Percentiles rank a stretch among this genome's conserved stretches.
These are phyloP conservation scores for Echeveria elegans DNA, from an alignment of 164 flowering plant species.

Conservation along the genomic window DNA sequence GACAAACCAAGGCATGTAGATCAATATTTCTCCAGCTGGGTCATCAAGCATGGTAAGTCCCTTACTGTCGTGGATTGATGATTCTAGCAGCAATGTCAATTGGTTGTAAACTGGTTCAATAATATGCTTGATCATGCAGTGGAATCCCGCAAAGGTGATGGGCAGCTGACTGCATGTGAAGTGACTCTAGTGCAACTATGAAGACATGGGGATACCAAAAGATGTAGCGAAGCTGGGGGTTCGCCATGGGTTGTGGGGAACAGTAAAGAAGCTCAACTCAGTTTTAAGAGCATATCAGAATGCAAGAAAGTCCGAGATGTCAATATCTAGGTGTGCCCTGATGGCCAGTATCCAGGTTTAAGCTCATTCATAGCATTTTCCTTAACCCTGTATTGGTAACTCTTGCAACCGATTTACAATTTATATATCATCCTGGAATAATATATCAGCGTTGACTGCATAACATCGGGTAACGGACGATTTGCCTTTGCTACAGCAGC, in stretches of 20 bases:
- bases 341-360: conserved; percentile 63
- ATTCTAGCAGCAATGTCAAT: not conserved
- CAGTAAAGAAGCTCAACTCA: conserved; percentile 78
- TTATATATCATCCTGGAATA: too few species aligned
- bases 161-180: conserved; percentile 79
- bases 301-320: conserved; percentile 46
- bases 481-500: too few species aligned
- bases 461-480: too few species aligned
- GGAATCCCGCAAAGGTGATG: conserved; percentile 24
- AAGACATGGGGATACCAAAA: conserved; percentile 96
- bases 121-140: not conserved
- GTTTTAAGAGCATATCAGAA: conserved; percentile 85
- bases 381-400: too few species aligned
- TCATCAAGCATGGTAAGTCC: conserved; percentile 61
- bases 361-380: too few species aligned
- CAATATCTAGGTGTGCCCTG: conserved; percentile 50
- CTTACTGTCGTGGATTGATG: not conserved
- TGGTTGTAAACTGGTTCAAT: not conserved
- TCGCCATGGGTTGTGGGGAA: conserved; percentile 99
- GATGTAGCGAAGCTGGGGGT: conserved; percentile 90
- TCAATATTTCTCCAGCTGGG: conserved; percentile 89
- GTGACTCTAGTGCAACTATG: conserved; percentile 79
- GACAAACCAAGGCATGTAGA: conserved; percentile 98
- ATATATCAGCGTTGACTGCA: too few species aligned
- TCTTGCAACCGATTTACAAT: too few species aligned